Base-by-base conservation (phyloP, 2,329 filamentous ascomycete genomes). In the Allantophomopsis lycopodina region DNA sequence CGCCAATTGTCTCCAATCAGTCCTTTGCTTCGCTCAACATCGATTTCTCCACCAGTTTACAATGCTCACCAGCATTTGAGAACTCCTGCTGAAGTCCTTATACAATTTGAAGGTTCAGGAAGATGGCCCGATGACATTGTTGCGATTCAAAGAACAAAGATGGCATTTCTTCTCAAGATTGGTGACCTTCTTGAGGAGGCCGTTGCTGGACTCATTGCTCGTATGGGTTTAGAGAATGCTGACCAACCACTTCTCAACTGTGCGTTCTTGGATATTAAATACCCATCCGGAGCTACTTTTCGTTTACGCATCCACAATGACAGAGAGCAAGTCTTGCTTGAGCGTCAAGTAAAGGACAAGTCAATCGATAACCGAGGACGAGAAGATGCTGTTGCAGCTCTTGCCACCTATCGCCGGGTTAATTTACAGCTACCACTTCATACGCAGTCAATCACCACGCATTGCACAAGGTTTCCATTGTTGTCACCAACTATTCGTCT, bases 71-170 rank as follows among this genome's bases (percentile, higher is more conserved):
- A 44, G 13, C 50, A 48, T 15, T 39, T 58, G 30, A 60, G 63
- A 37, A 66, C 64, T 15, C 80, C 84, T 0, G 80, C 88, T 48
- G 79, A 93, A 48, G 73, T 93, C 23, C 72, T 87, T 33, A 69
- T 98, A 36, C 88, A 89, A 54, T 96, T 98, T 50, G 91, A 98
- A 61, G 84, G 83, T 4, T 96, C 91, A 6, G 80, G 78, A 35
- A 81, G 85, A 49, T 98, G 91, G 91, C 91, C 91, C 0, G 88
- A 96, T 54, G 86, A 93, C 53, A 62, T 96, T 7, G 75, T 75
- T 3, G 88, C 89, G 5, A 94, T 96, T 41, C 91, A 98, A 57
- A 77, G 87, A 53, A 88, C 87, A 11, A 98, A 98, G 60, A 73
- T 93, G 32, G 91, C 93, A 3, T 94, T 98, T 55, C 67, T 84